Percentiles rank a stretch among this genome's conserved stretches.
Conservation (phyloP, 2,329 filamentous ascomycete species). For the Gyromitra esculenta region DNA sequence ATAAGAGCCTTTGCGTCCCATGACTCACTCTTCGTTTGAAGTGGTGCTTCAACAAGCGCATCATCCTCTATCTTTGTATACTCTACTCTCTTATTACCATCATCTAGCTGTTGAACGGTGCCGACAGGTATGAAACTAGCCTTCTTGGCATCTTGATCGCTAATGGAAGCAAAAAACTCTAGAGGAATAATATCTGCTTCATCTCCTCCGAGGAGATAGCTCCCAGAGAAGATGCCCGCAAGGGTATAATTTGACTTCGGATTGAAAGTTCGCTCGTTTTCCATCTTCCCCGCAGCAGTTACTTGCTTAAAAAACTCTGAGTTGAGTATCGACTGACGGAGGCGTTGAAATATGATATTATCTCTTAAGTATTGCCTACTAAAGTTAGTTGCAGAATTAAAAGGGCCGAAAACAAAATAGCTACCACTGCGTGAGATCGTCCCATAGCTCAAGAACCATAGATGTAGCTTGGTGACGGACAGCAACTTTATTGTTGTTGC, state of each 20-base stretch:
- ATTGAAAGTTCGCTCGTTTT: slow-evolving; percentile 55
- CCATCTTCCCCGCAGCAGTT: slow-evolving; percentile 41
- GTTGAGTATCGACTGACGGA: slow-evolving; percentile 54
- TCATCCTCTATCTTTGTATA: slow-evolving; percentile 35
- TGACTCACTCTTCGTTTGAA: slow-evolving; percentile 66
- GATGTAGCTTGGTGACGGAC: slow-evolving; percentile 67
- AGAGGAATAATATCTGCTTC: slow-evolving; percentile 52
- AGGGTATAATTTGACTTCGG: slow-evolving; percentile 54
- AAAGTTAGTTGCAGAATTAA: slow-evolving; percentile 12
- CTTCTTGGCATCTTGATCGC: slow-evolving; percentile 17
- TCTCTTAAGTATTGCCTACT: slow-evolving; percentile 52
- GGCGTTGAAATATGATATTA: slow-evolving; percentile 54
- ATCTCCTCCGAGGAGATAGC: slow-evolving; percentile 55
- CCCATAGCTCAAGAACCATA: slow-evolving; percentile 61
- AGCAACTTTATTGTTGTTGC: slow-evolving; percentile 64
- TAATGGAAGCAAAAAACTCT: slow-evolving; percentile 48
- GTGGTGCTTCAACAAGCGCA: slow-evolving; percentile 48
- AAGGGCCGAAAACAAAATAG: slow-evolving; percentile 24
- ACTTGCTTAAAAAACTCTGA: slow-evolving; percentile 55
- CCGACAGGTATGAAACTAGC: slow-evolving; percentile 52
- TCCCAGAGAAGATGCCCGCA: slow-evolving; percentile 54
- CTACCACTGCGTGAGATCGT: slow-evolving; percentile 55
- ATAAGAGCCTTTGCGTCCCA: slow-evolving; percentile 61
- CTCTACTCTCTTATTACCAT: slow-evolving; percentile 59
- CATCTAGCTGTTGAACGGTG: slow-evolving; percentile 54